Percentiles rank a stretch among this genome's conserved stretches.
Conservation (phyloP, 1,139 yeast species). For the Schizosaccharomyces versatilis region DNA sequence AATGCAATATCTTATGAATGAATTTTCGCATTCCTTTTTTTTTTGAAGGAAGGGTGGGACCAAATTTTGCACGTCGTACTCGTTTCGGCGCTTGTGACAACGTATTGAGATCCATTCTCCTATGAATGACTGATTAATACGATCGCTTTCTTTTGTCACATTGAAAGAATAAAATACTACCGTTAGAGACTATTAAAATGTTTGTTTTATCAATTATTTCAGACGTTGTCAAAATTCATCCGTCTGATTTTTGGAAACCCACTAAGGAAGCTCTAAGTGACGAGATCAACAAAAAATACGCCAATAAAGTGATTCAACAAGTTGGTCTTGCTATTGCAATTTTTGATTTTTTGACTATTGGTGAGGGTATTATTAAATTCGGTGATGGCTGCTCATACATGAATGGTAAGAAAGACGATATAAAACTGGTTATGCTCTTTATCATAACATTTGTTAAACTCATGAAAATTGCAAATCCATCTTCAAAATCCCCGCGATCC, state of each 20-base stretch:
- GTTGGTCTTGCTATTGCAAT: slow-evolving; percentile 66
- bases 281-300: slow-evolving; percentile 63
- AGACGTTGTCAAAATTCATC: slow-evolving; percentile 74
- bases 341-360: slow-evolving; percentile 59
- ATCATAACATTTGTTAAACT: background rate
- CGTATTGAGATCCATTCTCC: no score
- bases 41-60: no score
- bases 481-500: background rate
- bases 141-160: no score
- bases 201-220: slow-evolving; percentile 59
- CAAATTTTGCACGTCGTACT: no score
- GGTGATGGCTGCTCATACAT: slow-evolving; percentile 91
- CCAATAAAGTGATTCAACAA: slow-evolving; percentile 62
- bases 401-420: slow-evolving; percentile 20
- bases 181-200: slow-evolving; percentile 25
- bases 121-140: no score
- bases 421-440: no score
- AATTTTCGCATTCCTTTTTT: no score
- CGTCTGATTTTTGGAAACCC: slow-evolving; percentile 57
- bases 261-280: slow-evolving; percentile 49
- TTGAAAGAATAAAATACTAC: no score
- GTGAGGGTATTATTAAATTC: slow-evolving; percentile 74
- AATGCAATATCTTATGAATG: no score
- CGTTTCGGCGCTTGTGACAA: no score
- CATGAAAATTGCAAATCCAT: background rate